A percentile compares a stretch with the other conserved stretches of the same genome.
Evolutionary conservation across 2,329 filamentous ascomycete genomes (phyloP).

Genomic region (Trichoderma afroharzianum): DNA sequence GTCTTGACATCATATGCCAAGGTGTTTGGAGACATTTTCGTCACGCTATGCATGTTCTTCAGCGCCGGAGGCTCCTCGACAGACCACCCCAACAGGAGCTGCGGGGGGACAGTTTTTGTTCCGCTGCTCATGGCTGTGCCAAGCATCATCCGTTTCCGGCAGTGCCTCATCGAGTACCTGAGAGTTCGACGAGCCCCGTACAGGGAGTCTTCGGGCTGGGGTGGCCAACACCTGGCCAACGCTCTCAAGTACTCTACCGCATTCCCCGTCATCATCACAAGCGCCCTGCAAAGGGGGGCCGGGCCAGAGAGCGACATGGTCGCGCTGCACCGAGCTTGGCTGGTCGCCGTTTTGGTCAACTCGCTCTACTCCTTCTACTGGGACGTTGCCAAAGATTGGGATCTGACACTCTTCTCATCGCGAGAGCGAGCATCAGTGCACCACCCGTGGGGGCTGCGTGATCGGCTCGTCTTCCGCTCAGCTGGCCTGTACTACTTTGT

Average conservation of each 20-base stretch:
- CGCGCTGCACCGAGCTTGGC: constrained; percentile 57
- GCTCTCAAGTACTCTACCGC: constrained; percentile 91
- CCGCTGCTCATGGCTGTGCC: constrained; percentile 82
- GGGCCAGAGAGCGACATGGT: constrained; percentile 40
- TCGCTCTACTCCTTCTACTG: constrained; percentile 97
- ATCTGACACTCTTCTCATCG: constrained; percentile 74
- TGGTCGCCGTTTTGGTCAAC: constrained; percentile 73
- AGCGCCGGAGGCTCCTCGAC: constrained; percentile 68
- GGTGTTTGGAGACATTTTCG: constrained; percentile 83
- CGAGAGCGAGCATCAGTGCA: constrained; percentile 57
- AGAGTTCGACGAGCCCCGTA: constrained; percentile 61
- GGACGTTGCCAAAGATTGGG: constrained; percentile 97
- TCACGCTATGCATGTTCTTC: constrained; percentile 89
- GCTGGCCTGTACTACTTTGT: constrained; percentile 77
- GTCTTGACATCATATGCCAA: constrained; percentile 93
- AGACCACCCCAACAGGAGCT: constrained; percentile 73
- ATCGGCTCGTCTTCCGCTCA: constrained; percentile 67
- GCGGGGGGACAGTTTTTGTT: constrained; percentile 74
- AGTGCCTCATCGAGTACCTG: constrained; percentile 85
- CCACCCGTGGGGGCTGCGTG: constrained; percentile 74
- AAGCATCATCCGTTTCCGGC: constrained; percentile 79
- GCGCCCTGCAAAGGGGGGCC: constrained; percentile 66
- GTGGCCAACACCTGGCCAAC: constrained; percentile 86
- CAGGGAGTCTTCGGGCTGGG: constrained; percentile 62
- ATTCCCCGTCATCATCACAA: constrained; percentile 84